phyloP scores from a whole-genome alignment of 495 filamentous ascomycete species.

The Tuber brumale region DNA sequence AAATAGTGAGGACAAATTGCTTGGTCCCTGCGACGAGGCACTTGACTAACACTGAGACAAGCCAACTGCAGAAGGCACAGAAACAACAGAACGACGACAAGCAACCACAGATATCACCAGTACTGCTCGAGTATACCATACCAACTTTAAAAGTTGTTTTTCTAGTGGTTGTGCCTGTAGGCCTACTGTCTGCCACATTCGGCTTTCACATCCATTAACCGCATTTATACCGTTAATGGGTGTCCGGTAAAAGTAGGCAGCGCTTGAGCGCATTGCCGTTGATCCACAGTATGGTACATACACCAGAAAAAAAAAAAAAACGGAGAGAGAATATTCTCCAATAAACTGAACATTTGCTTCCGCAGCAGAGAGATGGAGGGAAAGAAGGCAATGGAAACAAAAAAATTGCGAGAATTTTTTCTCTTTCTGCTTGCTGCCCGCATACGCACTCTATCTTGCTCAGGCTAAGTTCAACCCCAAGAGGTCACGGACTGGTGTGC shows the following conservation, averaged over 20 bases:
- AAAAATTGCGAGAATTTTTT: background rate
- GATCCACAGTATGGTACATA: background rate
- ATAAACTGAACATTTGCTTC: background rate
- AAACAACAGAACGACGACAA: background rate
- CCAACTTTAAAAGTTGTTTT: background rate
- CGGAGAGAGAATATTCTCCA: background rate
- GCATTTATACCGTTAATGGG: background rate
- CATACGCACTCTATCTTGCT: constrained; percentile 1
- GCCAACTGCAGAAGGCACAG: background rate
- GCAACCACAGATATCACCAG: background rate
- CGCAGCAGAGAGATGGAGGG: background rate
- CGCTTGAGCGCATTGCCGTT: background rate
- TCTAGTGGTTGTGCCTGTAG: background rate
- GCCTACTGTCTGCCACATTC: background rate
- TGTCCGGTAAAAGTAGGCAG: background rate
- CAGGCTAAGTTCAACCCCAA: background rate
- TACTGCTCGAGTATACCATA: background rate
- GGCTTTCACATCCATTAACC: background rate
- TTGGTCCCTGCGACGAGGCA: background rate
- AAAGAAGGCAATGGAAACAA: background rate
- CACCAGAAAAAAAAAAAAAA: background rate
- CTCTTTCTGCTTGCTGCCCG: background rate
- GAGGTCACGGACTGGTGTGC: constrained; percentile 1
- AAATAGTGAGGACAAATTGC: background rate
- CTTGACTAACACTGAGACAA: background rate